Evolutionary conservation across 129 eudicot species (phyloP).

Genomic region (Flaveria ramosissima): DNA sequence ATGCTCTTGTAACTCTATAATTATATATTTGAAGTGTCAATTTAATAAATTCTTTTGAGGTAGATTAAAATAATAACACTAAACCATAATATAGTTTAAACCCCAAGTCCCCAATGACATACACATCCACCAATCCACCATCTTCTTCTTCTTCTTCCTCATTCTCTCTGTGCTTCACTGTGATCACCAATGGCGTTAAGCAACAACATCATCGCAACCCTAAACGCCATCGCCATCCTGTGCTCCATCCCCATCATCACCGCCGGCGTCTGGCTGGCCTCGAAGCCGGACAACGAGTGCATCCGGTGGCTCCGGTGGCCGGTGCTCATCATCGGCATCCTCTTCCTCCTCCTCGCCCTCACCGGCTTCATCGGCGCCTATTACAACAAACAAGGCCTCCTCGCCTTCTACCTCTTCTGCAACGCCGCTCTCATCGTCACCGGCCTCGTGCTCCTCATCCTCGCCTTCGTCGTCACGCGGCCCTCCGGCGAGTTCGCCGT

Average conservation of each 20-base stretch:
- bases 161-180: not conserved
- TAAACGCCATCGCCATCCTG: slow-evolving; percentile 76
- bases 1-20: too few species aligned
- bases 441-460: slow-evolving; percentile 59
- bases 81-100: too few species aligned
- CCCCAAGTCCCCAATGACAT: not conserved
- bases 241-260: slow-evolving; percentile 89
- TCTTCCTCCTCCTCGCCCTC: slow-evolving; percentile 61
- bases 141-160: not conserved
- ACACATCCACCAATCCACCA: not conserved
- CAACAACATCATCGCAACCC: slow-evolving; percentile 85
- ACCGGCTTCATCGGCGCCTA: slow-evolving; percentile 91
- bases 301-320: slow-evolving; percentile 93
- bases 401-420: slow-evolving; percentile 76
- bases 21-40: too few species aligned
- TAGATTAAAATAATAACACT: too few species aligned
- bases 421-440: slow-evolving; percentile 69
- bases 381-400: slow-evolving; percentile 72
- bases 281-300: slow-evolving; percentile 87
- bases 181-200: slow-evolving; percentile 59
- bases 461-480: slow-evolving; percentile 66
- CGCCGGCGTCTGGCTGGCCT: slow-evolving; percentile 88
- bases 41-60: too few species aligned
- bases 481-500: slow-evolving; percentile 57
- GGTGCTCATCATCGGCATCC: slow-evolving; percentile 66